These are phyloP conservation scores for Suillus subaureus DNA, from an alignment of 768 basidiomycete genomes.

Conservation along the genomic window DNA sequence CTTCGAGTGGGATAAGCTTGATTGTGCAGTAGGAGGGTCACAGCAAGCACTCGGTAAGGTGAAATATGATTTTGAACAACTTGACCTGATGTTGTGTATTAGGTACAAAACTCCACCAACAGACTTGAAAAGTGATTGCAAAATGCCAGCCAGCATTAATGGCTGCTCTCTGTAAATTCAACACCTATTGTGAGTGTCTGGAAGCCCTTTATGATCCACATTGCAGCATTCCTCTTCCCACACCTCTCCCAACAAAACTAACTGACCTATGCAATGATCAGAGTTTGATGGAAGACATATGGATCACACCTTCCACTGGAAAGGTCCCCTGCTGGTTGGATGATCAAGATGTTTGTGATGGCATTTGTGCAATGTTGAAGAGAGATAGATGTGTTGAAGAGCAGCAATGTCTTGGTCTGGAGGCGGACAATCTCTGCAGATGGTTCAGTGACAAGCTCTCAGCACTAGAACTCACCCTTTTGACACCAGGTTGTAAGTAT, in stretches of 20 bases:
- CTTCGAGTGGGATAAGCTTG: constrained; percentile 38
- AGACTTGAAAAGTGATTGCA: constrained; percentile 13
- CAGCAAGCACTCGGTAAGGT: constrained; percentile 35
- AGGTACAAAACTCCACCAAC: constrained; percentile 27
- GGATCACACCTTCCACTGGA: constrained; percentile 25
- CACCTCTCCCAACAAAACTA: constrained; percentile 32
- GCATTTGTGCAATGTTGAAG: constrained; percentile 14
- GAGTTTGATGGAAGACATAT: constrained; percentile 37
- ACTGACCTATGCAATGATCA: constrained; percentile 6
- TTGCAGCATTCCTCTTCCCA: constrained; percentile 35
- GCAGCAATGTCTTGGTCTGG: neutral
- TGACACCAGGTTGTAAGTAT: constrained; percentile 10
- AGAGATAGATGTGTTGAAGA: constrained; percentile 7
- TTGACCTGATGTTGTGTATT: neutral
- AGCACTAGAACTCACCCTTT: constrained; percentile 6
- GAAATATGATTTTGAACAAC: constrained; percentile 20
- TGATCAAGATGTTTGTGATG: constrained; percentile 6
- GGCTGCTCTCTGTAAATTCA: neutral
- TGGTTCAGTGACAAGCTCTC: neutral
- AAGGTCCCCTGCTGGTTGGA: constrained; percentile 17
- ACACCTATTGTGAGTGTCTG: neutral
- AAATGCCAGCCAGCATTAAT: neutral
- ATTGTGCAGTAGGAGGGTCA: constrained; percentile 36
- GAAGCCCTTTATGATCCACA: neutral
- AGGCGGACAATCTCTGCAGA: neutral